A percentile compares a stretch with the other conserved stretches of the same genome.
phyloP scores from a whole-genome alignment of 805 yeast species.

The Cyberlindnera maritima region DNA sequence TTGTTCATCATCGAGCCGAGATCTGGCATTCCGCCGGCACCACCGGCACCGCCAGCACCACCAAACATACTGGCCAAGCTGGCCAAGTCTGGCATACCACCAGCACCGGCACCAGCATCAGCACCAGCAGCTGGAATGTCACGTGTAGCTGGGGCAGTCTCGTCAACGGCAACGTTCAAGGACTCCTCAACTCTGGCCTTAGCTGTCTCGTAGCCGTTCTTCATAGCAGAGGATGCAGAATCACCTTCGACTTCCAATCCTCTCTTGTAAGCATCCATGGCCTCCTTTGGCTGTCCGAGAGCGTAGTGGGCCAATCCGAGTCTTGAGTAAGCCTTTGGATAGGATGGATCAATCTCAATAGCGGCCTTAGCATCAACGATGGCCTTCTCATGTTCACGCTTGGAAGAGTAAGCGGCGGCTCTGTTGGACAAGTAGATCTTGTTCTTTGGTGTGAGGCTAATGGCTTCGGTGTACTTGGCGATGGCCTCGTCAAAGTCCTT shows the following conservation, averaged over 20 bases:
- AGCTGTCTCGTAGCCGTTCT: slow-evolving; percentile 90
- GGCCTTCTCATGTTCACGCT: slow-evolving; percentile 72
- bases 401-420: slow-evolving; percentile 93
- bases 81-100: slow-evolving; percentile 70
- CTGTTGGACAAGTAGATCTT: slow-evolving; percentile 89
- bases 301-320: slow-evolving; percentile 93
- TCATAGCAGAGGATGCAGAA: slow-evolving; percentile 82
- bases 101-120: slow-evolving; percentile 29
- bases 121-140: slow-evolving; percentile 43
- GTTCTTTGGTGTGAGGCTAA: slow-evolving; percentile 63
- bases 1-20: slow-evolving; percentile 73
- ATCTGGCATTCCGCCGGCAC: slow-evolving; percentile 73
- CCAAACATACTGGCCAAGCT: slow-evolving; percentile 55
- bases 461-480: slow-evolving; percentile 76
- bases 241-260: slow-evolving; percentile 90
- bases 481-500: slow-evolving; percentile 71
- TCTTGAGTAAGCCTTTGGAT: slow-evolving; percentile 92
- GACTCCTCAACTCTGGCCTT: slow-evolving; percentile 83
- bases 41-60: slow-evolving; percentile 60
- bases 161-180: slow-evolving; percentile 31
- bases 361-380: slow-evolving; percentile 82
- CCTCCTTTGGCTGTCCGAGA: slow-evolving; percentile 86
- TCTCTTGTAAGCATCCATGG: slow-evolving; percentile 84
- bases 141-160: slow-evolving; percentile 27
- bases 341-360: slow-evolving; percentile 69